Base-by-base conservation (phyloP, 1,284 basidiomycete species). In the Moesziomyces parantarcticus region DNA sequence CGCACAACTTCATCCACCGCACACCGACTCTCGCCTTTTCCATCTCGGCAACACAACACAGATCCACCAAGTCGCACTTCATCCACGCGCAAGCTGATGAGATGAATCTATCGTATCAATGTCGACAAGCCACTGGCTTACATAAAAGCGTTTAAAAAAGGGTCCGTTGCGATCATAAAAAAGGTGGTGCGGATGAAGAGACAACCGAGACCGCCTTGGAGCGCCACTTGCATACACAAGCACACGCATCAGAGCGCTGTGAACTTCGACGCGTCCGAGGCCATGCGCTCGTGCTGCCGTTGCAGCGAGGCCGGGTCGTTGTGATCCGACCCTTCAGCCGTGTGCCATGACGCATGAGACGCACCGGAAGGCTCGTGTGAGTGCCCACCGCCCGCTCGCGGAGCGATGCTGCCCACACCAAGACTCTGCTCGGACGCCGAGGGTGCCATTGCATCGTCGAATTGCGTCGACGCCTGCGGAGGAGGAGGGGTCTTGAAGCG, bases 281-380 rank as follows among this genome's bases (percentile, higher is more conserved):
- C 21, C 20, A 23, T 46, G 16, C 18, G 44, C 14, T 23, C 22
- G 26, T 46, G 44, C 23, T n/a, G 36, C 36, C 36, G 14, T 18
- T 39, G 36, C 36, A 39, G 36, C 18, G 36, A 16, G 18, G 16
- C 36, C 26, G 46, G 25, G 11, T 46, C 40, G 14, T 53, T 48
- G 49, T 63, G 66, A 13, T 53, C 5, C n/a, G 55, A 58, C 4
- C 51, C 55, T 11, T 60, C 48, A 5, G 60, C 70, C 4, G 70
- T 72, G 32, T 75, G 73, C 68, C 69, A 76, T 1, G 68, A 61
- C 16, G 56, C 46, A 11, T 45, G 46, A 21, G 68, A 72, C 5
- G 56, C 58, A 11, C 49, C 60, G 0, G 68, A 71, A n/a, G 36
- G 48, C 49, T 75, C 68, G 29, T 71, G 60, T 13, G 48, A 55